A percentile compares a stretch with the other conserved stretches of the same genome.
Conservation (phyloP, 768 basidiomycete species). For the Boletus coccyginus region DNA sequence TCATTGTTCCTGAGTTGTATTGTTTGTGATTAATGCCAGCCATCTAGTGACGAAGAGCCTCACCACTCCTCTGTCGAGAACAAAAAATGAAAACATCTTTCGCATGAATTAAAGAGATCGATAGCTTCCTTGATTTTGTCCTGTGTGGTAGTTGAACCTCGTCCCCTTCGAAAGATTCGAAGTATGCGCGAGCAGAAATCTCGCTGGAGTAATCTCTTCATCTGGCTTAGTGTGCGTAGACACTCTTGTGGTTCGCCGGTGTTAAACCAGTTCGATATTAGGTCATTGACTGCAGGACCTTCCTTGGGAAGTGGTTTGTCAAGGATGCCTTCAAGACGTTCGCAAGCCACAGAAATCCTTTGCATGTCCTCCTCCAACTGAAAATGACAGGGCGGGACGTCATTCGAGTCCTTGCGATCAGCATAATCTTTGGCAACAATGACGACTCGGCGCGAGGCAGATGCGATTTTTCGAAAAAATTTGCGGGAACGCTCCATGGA, state of each 20-base stretch:
- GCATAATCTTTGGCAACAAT: neutral
- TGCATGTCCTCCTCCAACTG: slow-evolving; percentile 5
- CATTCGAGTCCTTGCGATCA: neutral
- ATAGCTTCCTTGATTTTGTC: slow-evolving; percentile 1
- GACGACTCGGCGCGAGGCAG: neutral
- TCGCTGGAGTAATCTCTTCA: neutral
- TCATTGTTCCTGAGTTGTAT: neutral
- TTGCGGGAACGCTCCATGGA: slow-evolving; percentile 7
- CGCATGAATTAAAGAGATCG: neutral
- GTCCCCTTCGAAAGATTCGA: neutral
- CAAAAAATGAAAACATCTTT: neutral
- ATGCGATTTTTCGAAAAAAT: neutral
- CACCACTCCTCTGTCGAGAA: neutral
- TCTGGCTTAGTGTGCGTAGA: neutral
- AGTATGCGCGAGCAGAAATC: neutral
- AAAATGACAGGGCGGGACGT: neutral
- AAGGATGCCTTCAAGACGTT: neutral
- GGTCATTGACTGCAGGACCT: neutral
- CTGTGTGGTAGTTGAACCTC: neutral
- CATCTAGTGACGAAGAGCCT: neutral
- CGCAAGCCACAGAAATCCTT: slow-evolving; percentile 5
- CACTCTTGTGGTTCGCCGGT: neutral
- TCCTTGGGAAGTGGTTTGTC: neutral
- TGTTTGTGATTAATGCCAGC: neutral
- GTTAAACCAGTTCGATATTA: slow-evolving; percentile 2